Evolutionary conservation across 306 rosid species (phyloP).

Genomic region (Trifolium repens): DNA sequence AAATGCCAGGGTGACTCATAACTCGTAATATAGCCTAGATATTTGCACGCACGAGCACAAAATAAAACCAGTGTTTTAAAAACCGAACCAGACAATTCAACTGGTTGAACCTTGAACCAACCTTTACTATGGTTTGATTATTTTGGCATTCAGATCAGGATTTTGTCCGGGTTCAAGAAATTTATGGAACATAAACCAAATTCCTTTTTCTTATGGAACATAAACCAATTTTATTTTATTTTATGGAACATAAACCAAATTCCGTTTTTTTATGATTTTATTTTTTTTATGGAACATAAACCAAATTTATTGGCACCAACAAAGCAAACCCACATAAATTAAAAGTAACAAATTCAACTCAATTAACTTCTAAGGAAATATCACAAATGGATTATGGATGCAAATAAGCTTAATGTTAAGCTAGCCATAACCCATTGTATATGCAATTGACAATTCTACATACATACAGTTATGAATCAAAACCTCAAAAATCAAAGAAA

Average conservation of each 20-base stretch:
- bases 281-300: background rate
- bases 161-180: no score
- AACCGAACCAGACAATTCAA: no score
- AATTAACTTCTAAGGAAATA: background rate
- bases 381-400: background rate
- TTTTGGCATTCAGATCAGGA: no score
- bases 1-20: slow-evolving; percentile 20
- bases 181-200: no score
- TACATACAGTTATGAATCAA: slow-evolving; percentile 5
- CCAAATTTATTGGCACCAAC: background rate
- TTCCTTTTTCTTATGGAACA: no score
- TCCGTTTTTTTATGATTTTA: no score
- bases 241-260: no score
- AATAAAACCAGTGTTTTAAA: no score
- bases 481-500: slow-evolving; percentile 28
- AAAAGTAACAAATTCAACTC: background rate
- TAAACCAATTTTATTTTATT: no score
- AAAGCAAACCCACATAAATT: background rate
- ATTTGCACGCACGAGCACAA: background rate
- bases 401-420: background rate
- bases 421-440: background rate
- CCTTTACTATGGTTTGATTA: no score
- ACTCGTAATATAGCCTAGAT: background rate
- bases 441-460: slow-evolving; percentile 12
- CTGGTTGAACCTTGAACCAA: no score